Base-by-base conservation (phyloP, 192 early-diverging fungal species). In the Jimgerdemannia flammicorona region DNA sequence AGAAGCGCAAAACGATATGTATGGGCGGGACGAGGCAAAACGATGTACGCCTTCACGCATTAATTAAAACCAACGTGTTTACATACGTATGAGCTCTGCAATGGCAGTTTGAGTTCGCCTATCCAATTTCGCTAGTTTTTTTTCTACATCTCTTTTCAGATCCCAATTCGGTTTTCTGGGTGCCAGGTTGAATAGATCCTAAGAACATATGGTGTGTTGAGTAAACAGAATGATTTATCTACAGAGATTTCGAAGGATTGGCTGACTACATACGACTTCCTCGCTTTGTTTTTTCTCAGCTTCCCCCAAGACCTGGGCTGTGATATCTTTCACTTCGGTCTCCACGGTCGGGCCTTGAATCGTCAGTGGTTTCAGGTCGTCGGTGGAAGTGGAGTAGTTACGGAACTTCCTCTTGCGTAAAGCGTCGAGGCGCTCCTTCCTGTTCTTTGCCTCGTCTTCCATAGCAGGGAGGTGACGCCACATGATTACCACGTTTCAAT, bases 101-200 rank as follows among this genome's bases (percentile, higher is more conserved):
- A 96, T 86, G 3, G 92, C 90, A 4, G 81, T 77, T 43, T 93
- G 85, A 11, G 94, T 96, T 67, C 79, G 85, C 44, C 86, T 84
- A 71, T 95, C 92, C 54, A 98, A 80, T 70, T 85, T 88, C 18
- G 87, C 88, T 70, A 95, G 72, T 74, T 90, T 93, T 43, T 87
- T 89, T 73, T 96, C 91, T 20, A 98, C 82, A 80, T 96, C 96
- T 40, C 92, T 85, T 75, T 94, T 95, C 69, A 98, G 77, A 80
- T 98, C 96, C 93, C 93, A 96, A 76, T 98, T 95, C 3, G 95
- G 88, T 43, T 93, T 93, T 74, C 89, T 90, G 4, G 96, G 95
- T 17, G 95, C 96, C 19, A 98, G 78, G 39, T 93, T 89, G 54
- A 87, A 84, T 10, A 97, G 84, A 78, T 96, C 95, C 86, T 93